A percentile compares a stretch with the other conserved stretches of the same genome.
Conservation (phyloP, 2,329 filamentous ascomycete species). For the Tolypocladium ovalisporum region DNA sequence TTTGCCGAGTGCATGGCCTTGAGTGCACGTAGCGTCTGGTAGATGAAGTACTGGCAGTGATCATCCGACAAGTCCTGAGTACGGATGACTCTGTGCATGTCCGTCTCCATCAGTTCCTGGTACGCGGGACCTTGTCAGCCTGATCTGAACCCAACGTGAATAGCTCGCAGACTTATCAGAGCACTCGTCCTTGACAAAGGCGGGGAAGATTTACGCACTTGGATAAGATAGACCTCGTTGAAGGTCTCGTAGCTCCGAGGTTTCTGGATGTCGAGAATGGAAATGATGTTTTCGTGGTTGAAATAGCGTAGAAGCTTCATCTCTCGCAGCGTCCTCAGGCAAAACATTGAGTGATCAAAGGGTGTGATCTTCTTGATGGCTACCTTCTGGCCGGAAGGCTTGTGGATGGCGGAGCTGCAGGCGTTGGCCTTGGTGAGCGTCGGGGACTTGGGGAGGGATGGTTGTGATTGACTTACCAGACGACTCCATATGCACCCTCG, state of each 20-base stretch:
- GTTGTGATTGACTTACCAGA: conserved; percentile 60
- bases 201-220: conserved; percentile 46
- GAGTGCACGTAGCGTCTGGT: conserved; percentile 92
- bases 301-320: conserved; percentile 99
- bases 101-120: conserved; percentile 97
- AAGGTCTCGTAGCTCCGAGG: conserved; percentile 92
- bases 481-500: conserved; percentile 95
- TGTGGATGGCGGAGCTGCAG: conserved; percentile 84
- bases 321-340: conserved; percentile 87
- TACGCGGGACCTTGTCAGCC: not conserved
- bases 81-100: conserved; percentile 98
- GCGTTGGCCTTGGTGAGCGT: not conserved
- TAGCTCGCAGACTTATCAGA: not conserved
- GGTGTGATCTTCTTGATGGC: conserved; percentile 99
- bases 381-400: conserved; percentile 95
- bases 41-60: conserved; percentile 99
- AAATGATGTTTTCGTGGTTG: conserved; percentile 99
- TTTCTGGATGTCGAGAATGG: conserved; percentile 97
- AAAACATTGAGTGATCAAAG: conserved; percentile 99
- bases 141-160: not conserved
- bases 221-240: conserved; percentile 96
- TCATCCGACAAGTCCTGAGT: conserved; percentile 98
- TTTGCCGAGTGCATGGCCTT: conserved; percentile 99
- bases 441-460: not conserved
- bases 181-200: not conserved